Conservation (phyloP, 352 stramenopile genomes). For the Phytopythium delawarense region DNA sequence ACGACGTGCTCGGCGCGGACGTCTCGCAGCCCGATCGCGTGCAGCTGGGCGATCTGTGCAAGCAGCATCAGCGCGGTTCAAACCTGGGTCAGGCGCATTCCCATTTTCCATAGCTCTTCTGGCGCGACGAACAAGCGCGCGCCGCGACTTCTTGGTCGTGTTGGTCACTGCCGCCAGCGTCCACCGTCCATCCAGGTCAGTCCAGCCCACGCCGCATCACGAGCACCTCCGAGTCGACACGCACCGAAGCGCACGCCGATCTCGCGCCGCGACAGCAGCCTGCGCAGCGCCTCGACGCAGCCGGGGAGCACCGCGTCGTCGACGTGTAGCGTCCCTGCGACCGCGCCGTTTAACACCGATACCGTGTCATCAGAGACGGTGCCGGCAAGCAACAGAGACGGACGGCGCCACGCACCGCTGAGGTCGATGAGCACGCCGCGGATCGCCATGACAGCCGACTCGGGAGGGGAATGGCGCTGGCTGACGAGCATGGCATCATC, state of each 20-base stretch:
- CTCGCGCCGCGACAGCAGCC: constrained; percentile 22
- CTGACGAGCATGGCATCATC: too few relatives aligned
- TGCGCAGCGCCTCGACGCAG: constrained; percentile 30
- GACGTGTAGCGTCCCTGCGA: constrained; percentile 44
- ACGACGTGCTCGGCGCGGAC: constrained; percentile 38
- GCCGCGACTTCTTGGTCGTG: constrained; percentile 57
- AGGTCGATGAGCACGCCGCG: constrained; percentile 49
- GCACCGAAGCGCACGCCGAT: constrained; percentile 48
- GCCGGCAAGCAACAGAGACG: background rate
- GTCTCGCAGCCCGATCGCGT: constrained; percentile 35
- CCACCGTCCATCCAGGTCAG: background rate
- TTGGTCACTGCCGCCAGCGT: constrained; percentile 40
- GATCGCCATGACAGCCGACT: constrained; percentile 14
- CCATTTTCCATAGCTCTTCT: too few relatives aligned
- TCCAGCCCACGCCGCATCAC: background rate
- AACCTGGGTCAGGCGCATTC: too few relatives aligned
- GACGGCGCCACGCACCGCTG: constrained; percentile 26
- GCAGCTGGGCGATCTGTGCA: constrained; percentile 34
- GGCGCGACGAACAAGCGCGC: constrained; percentile 26
- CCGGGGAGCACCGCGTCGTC: constrained; percentile 41
- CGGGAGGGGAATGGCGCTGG: too few relatives aligned
- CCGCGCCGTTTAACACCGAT: background rate
- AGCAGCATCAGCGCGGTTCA: too few relatives aligned
- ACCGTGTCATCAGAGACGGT: background rate
- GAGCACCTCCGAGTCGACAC: background rate